Conservation (phyloP, 1,284 basidiomycete species). For the Trichosporon coremiiforme region DNA sequence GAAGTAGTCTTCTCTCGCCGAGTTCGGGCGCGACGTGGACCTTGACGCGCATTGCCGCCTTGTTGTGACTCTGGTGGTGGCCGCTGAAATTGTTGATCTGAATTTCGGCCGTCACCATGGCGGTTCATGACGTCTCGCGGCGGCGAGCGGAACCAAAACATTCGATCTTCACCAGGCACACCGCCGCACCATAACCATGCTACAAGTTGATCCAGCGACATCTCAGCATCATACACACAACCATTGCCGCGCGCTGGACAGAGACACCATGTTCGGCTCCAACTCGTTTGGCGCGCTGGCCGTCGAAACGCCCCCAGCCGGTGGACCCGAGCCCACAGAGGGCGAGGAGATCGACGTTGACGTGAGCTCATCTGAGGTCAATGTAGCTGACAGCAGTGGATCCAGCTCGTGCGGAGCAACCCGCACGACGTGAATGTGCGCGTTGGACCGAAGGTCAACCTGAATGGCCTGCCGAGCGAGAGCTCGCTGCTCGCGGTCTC, state of each 20-base stretch:
- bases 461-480: conserved; percentile 49
- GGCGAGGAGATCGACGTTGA: conserved; percentile 52
- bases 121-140: neutral
- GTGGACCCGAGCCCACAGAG: conserved; percentile 36
- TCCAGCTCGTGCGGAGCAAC: conserved; percentile 53
- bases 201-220: neutral
- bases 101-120: neutral
- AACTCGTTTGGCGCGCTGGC: conserved; percentile 47
- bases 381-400: conserved; percentile 46
- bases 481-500: conserved; percentile 56
- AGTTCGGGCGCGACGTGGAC: conserved; percentile 44
- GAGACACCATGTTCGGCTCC: conserved; percentile 35
- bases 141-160: neutral
- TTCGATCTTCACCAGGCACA: neutral
- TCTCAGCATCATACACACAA: neutral
- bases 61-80: neutral
- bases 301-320: conserved; percentile 34
- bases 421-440: conserved; percentile 52
- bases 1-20: conserved; percentile 39
- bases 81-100: neutral
- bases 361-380: conserved; percentile 34
- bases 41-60: conserved; percentile 43
- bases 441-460: conserved; percentile 47
- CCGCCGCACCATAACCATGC: neutral
- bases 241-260: conserved; percentile 14